Percentiles rank a stretch among this genome's conserved stretches.
phyloP scores from a whole-genome alignment of 73 alveolate species.

The Stentor coeruleus region DNA sequence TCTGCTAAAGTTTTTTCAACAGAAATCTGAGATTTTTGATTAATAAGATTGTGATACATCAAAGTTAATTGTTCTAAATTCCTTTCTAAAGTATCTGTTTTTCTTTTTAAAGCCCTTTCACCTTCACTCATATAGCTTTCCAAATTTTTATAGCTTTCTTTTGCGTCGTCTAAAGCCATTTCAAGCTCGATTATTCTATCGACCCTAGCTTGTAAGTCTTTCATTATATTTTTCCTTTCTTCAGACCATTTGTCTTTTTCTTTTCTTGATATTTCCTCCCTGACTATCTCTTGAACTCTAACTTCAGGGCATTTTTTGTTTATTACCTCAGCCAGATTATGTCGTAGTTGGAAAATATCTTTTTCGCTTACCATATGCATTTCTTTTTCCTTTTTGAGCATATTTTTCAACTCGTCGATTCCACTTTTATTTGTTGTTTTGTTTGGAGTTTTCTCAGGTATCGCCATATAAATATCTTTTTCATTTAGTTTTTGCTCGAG shows the following conservation, averaged over 20 bases:
- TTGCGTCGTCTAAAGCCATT: slow-evolving; percentile 2
- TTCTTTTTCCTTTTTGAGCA: not conserved
- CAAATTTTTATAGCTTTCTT: not conserved
- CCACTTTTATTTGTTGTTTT: not conserved
- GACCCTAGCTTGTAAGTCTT: slow-evolving; percentile 21
- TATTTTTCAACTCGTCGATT: not conserved
- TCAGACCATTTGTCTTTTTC: slow-evolving; percentile 40
- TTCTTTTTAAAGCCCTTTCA: slow-evolving; percentile 57
- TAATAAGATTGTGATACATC: slow-evolving; percentile 68
- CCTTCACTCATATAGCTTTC: slow-evolving; percentile 24
- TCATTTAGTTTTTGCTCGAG: slow-evolving; percentile 7
- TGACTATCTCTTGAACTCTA: not conserved
- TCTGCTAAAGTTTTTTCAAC: slow-evolving; percentile 62
- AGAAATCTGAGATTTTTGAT: slow-evolving; percentile 58
- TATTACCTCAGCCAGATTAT: not conserved
- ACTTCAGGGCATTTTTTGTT: not conserved
- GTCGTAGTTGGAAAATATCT: not conserved
- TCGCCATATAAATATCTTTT: not conserved
- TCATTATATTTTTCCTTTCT: slow-evolving; percentile 25
- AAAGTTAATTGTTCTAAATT: slow-evolving; percentile 70
- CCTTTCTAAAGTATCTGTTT: slow-evolving; percentile 62
- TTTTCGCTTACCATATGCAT: not conserved
- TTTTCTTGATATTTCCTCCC: slow-evolving; percentile 26
- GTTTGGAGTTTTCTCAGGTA: not conserved
- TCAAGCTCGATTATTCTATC: slow-evolving; percentile 19